Percentiles rank a stretch among this genome's conserved stretches.
phyloP scores from a whole-genome alignment of 2,329 filamentous ascomycete genomes.

The Penicillium sp. region DNA sequence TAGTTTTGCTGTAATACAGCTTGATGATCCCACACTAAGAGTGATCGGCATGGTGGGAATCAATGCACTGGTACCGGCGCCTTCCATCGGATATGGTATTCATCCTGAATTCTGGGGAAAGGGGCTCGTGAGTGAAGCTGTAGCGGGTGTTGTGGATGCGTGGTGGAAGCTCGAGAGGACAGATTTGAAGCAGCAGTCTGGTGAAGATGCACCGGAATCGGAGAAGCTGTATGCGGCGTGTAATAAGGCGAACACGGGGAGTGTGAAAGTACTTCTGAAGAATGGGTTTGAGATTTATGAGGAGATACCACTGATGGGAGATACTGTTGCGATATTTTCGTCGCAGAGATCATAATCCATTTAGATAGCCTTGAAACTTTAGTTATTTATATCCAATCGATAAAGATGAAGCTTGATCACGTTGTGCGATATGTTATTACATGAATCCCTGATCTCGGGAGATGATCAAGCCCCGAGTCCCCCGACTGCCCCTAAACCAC shows the following conservation, averaged over 20 bases:
- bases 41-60: conserved; percentile 22
- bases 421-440: no score
- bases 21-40: conserved; percentile 11
- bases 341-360: conserved; percentile 2
- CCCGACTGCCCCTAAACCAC: neutral
- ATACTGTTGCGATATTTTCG: conserved; percentile 16
- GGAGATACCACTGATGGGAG: conserved; percentile 15
- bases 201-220: neutral
- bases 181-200: neutral
- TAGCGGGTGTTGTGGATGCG: conserved; percentile 19
- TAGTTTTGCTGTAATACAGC: conserved; percentile 17
- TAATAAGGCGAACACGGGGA: conserved; percentile 20
- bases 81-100: conserved; percentile 25
- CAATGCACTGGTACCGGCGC: conserved; percentile 16
- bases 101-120: conserved; percentile 28
- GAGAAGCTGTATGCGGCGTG: conserved; percentile 22
- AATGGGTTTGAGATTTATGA: conserved; percentile 15
- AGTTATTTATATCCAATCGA: neutral
- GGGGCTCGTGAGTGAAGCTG: conserved; percentile 26
- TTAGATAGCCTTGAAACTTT: neutral
- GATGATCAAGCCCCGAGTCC: neutral
- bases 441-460: neutral
- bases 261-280: conserved; percentile 21
- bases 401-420: neutral
- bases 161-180: conserved; percentile 26